Base-by-base conservation (phyloP, 192 early-diverging fungal genomes). In the Rhizophlyctis rosea region DNA sequence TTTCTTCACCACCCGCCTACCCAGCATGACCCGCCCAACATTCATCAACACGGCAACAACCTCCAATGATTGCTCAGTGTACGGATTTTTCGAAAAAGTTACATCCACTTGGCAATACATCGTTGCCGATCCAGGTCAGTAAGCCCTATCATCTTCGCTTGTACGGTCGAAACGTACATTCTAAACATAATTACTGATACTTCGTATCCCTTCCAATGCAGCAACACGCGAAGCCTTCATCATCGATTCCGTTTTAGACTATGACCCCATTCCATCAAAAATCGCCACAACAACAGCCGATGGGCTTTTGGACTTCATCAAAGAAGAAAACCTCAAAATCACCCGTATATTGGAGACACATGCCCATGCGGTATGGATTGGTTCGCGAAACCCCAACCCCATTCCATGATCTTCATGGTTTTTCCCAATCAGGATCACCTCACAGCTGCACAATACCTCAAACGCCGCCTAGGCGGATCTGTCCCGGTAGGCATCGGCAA, bases 281-380 rank as follows among this genome's bases (percentile, higher is more conserved):
- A 34, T 72, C 23, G 25, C 16, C 13, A 70, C 68, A 0, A 36
- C 14, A 21, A 3, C 49, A 1, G 57, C 68, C 50, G 70, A 72
- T 7, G 49, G 21, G 16, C 47, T 72, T 21, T 27, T 71, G 4
- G 53, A 57, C 0, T 67, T 49, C 27, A 27, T 65, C 18, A 0
- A 52, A 9, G 27, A 50, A 9, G 30, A 49, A 13, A 23, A 27
- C 5, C 31, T 66, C 34, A 71, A 21, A 9, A 23, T 64, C 21
- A 23, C 5, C 7, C 29, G 34, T 7, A 72, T 72, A 34, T 59
- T 72, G 18, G 70, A 72, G 44, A 72, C 70, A 0, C 70, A 72
- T 32, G 62, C 48, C 11, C 70, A 72, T 54, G 70, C 70, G 27
- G 70, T 69, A 35, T 39, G 1, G 14, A 1, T 16, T 49, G 16